Base-by-base conservation (phyloP, 1,284 basidiomycete genomes). In the Ustilago lituana region DNA sequence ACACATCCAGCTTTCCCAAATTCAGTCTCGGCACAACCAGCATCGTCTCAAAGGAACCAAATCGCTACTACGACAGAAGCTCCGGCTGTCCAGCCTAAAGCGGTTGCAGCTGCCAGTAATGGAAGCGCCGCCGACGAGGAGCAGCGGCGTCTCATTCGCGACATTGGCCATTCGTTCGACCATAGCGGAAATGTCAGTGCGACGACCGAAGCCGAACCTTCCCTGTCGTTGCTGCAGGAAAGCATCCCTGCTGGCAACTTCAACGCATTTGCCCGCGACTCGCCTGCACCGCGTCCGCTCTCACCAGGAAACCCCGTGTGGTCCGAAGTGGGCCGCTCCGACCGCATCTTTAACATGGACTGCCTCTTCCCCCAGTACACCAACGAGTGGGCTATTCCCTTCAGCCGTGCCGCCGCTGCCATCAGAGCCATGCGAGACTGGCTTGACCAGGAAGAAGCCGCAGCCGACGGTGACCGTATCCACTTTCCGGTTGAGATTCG, bases 401-500 rank as follows among this genome's bases (percentile, higher is more conserved):
- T 88, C 73, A 85, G 86, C 35, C 64, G 77, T 17, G 78, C 83
- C 11, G 79, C 85, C 54, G 84, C 86, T 0, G 93, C 91, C 73
- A 85, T 98, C 45, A 84, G 84, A 26, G 92, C 90, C 54, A 85
- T 98, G 71, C 87, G 88, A 39, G 83, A 85, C 9, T 97, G 92
- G 90, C 84, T 95, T 17, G 86, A 88, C 23, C 66, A 54, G 20
- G 83, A 85, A 48, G 91, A 95, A 81, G 86, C 87, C 49, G 83
- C 85, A 17, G 86, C 88, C 0, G 77, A 86, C 22, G 94, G 94
- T 12, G 85, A 93, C 48, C 87, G 91, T 23, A 89, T 91, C 4
- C 94, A 98, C 81, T 97, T 94, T 82, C 92, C 93, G 4, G 87
- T 98, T 78, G 95, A 98, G 85, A 89, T 98, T 65, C 88, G 96